Evolutionary conservation across 768 basidiomycete species (phyloP), one percentile per base, ranked within the genome.

Genomic region (Mrakia hoshinonis): DNA sequence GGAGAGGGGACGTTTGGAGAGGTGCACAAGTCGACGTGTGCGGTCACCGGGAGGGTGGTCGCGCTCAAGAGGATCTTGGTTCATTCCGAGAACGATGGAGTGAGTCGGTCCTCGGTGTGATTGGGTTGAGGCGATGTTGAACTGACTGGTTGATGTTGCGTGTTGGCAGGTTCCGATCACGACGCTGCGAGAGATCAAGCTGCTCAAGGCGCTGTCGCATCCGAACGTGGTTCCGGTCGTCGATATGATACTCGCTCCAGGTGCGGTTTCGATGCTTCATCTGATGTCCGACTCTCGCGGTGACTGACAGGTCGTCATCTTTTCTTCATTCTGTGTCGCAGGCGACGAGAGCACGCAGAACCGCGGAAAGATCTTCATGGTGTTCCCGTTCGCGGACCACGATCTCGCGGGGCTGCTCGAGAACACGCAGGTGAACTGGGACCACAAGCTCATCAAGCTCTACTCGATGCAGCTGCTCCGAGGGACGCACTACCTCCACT

Each of bases 371-470:
- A 91, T 97, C 18, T 96, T 91, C 81, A 96, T 98, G 92, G 95
- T 97, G 51, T 99, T 98, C 77, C 96, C 96, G 0, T 99, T 97
- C 81, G 98, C 98, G 96, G 96, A 98, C 76, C 95, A 99, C 76
- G 96, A 99, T 80, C 85, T 99, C 13, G 92, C 95, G 2, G 96
- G 96, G 3, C 79, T 98, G 48, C 81, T 99, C 72, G 91, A 94
- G 79, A 97, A 98, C 77, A 61, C 60, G 39, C 61, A 74, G 5
- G 93, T 93, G 71, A 88, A 88, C 75, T 82, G 95, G 4, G 85
- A 85, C 63, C 86, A 88, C 10, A 88, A 88, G 75, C 87, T 92
- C 73, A 93, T 97, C 81, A 99, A 98, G 81, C 82, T 95, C 36
- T 95, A 97, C 79, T 91, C 95, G 87, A 89, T 88, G 79, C 96